Base-by-base conservation (phyloP, 257 asterid genomes). In the Rubia yunnanensis region DNA sequence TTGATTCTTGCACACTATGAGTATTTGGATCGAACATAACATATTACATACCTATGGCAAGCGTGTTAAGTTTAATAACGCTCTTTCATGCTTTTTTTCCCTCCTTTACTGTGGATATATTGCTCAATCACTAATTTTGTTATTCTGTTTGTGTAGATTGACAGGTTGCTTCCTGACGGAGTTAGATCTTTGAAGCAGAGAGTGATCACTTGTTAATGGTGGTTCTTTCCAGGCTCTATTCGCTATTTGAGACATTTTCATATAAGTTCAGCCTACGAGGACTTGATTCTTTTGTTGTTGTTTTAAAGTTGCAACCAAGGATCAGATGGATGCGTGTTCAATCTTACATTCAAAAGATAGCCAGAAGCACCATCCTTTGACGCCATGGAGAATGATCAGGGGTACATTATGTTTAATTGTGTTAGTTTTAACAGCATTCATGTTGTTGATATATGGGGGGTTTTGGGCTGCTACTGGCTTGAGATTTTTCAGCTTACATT, bases 401-500 rank as follows among this genome's bases (percentile, higher is more conserved):
- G 96, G 96, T 8, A 52, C 83, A 70, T n/a, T 91, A 20, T 91
- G 98, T 75, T 61, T 91, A 35, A 11, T 85, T 66, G 55, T 78
- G 41, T 70, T 88, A 72, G 73, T 86, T 69, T 48, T 72, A 22
- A 88, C 98, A 10, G 98, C 98, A n/a, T 91, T 91, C 35, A 75
- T 81, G 68, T 26, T 88, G 78, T 65, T 91, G 55, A 88, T 91
- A 38, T 88, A 67, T 68, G 73, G 68, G 36, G 96, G 96, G 27
- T 86, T 88, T 74, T 82, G 88, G 86, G 32, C 89, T 1, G 91
- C 91, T 5, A 67, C 80, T 60, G 74, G 65, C 31, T 64, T 91
- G 74, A 83, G 98, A 63, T 65, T 82, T 61, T 70, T 88, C 73
- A 83, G 79, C 64, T 72, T 85, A 28, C 89, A 72, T 70, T 77